These are phyloP conservation scores for Sclerotinia sclerotiorum DNA, from an alignment of 2,329 filamentous ascomycete species.

Conservation along the genomic window DNA sequence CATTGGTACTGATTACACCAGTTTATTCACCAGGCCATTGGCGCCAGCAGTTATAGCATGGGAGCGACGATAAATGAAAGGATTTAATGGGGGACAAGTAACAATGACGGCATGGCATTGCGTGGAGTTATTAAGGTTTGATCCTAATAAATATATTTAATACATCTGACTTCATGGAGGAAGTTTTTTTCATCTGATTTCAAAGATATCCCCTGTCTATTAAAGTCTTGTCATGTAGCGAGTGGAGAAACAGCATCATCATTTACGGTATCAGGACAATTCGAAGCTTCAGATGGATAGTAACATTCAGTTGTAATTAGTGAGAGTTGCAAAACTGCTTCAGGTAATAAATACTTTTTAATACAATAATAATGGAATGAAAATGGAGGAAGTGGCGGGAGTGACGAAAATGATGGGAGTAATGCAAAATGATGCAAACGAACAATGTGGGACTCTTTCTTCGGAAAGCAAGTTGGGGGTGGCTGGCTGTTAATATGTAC, in stretches of 20 bases:
- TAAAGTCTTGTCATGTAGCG: background rate
- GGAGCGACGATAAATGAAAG: conserved; percentile 59
- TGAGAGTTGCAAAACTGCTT: background rate
- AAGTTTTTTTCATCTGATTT: background rate
- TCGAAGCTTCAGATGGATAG: background rate
- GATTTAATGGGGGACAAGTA: conserved; percentile 3
- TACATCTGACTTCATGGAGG: conserved; percentile 5
- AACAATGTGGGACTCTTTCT: background rate
- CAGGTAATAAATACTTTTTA: background rate
- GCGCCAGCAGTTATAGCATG: conserved; percentile 72
- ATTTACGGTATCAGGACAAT: background rate
- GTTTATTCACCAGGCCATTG: conserved; percentile 71
- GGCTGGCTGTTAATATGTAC: conserved; percentile 2
- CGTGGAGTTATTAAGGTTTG: conserved; percentile 8
- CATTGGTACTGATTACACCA: conserved; percentile 66
- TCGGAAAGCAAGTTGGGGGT: background rate
- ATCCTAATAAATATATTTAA: background rate
- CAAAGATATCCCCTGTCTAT: background rate
- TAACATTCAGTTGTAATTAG: background rate
- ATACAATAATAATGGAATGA: background rate
- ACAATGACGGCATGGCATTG: conserved; percentile 3
- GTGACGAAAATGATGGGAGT: background rate
- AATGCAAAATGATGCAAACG: conserved; percentile 5
- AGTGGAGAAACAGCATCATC: background rate
- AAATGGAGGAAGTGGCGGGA: background rate